Percentiles rank a stretch among this genome's conserved stretches.
Evolutionary conservation across 164 flowering plant species (phyloP).

Genomic region (Echeveria elegans): DNA sequence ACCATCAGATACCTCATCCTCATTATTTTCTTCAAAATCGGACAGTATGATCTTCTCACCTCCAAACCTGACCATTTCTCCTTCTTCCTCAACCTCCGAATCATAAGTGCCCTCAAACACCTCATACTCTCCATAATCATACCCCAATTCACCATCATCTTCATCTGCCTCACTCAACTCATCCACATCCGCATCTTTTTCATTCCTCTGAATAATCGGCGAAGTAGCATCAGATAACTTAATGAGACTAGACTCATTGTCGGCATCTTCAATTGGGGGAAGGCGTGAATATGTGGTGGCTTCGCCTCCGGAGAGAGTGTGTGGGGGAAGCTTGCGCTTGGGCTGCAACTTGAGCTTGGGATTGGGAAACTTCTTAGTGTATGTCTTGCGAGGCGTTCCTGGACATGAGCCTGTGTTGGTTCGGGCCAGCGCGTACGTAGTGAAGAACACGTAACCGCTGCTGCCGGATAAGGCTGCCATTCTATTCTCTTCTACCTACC

Average conservation of each 20-base stretch:
- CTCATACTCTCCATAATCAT: constrained; percentile 22
- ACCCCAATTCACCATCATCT: constrained; percentile 16
- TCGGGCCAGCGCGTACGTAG: constrained; percentile 7
- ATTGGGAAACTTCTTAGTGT: constrained; percentile 9
- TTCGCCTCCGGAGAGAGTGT: constrained; percentile 26
- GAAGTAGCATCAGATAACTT: not conserved
- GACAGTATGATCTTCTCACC: not conserved
- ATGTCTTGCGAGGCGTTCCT: constrained; percentile 9
- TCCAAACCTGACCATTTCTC: constrained; percentile 2
- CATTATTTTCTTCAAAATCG: constrained; percentile 8
- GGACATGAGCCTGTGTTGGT: constrained; percentile 5
- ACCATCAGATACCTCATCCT: constrained; percentile 12
- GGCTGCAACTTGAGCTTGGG: not conserved
- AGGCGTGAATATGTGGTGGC: constrained; percentile 69
- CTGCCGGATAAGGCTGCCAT: constrained; percentile 1
- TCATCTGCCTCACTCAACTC: constrained; percentile 16
- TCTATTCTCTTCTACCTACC: not conserved
- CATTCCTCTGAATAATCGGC: not conserved
- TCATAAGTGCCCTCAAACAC: constrained; percentile 21
- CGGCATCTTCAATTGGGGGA: constrained; percentile 49
- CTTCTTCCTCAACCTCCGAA: constrained; percentile 13
- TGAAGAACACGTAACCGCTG: not conserved
- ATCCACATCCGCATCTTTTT: constrained; percentile 3
- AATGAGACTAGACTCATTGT: not conserved
- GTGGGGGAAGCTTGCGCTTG: not conserved